Conservation (phyloP, 75 land plant species). For the Adiantum capillusveneris region DNA sequence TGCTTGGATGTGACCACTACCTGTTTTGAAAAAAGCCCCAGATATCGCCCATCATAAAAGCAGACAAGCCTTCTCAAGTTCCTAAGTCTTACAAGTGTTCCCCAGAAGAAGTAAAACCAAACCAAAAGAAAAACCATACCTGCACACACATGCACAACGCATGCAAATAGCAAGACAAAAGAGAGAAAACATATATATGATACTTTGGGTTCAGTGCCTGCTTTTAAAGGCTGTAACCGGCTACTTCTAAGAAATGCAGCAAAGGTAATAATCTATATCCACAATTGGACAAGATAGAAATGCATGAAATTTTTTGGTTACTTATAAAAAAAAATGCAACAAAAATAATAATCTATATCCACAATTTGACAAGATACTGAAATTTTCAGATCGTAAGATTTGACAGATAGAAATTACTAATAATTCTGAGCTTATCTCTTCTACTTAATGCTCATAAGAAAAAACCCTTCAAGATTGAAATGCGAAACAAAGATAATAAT, state of each 20-base stretch:
- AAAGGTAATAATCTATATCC: not conserved
- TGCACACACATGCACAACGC: too few relatives aligned
- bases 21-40: too few relatives aligned
- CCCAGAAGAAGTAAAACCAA: too few relatives aligned
- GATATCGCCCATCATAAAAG: too few relatives aligned
- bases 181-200: not conserved
- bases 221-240: too few relatives aligned
- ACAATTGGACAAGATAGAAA: too few relatives aligned
- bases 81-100: too few relatives aligned
- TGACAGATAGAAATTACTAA: not conserved
- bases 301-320: too few relatives aligned
- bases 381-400: not conserved
- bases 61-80: too few relatives aligned
- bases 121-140: too few relatives aligned
- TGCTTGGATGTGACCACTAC: slow-evolving; percentile 86
- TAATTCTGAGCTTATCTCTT: too few relatives aligned
- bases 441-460: not conserved
- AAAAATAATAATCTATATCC: not conserved
- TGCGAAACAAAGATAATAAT: not conserved
- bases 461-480: not conserved
- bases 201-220: not conserved
- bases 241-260: not conserved
- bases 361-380: not conserved
- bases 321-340: not conserved
- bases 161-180: not conserved